Conservation (phyloP, 768 basidiomycete species). For the Hygrocybe coccinea region DNA sequence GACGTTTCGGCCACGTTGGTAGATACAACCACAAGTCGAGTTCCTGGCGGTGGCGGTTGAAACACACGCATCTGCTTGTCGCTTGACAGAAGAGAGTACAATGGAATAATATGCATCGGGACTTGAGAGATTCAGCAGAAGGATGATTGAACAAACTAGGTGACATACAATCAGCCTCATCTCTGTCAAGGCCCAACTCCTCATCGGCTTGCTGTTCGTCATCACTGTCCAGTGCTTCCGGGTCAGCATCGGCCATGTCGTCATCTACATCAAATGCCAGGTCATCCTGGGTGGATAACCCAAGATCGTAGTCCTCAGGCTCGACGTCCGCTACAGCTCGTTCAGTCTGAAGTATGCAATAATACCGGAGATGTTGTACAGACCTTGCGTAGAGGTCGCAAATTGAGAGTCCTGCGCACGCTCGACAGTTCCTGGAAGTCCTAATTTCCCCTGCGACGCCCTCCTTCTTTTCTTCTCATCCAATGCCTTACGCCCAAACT, state of each 20-base stretch:
- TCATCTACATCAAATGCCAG: conserved; percentile 68
- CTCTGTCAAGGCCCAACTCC: conserved; percentile 54
- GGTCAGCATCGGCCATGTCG: conserved; percentile 55
- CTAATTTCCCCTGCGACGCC: conserved; percentile 14
- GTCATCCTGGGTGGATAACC: conserved; percentile 41
- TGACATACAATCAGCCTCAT: conserved; percentile 61
- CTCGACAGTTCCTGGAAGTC: conserved; percentile 20
- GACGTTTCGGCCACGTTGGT: conserved; percentile 98
- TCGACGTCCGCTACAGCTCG: conserved; percentile 60
- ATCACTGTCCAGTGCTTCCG: conserved; percentile 71
- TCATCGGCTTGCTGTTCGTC: conserved; percentile 55
- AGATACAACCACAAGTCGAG: conserved; percentile 86
- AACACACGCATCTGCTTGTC: conserved; percentile 97
- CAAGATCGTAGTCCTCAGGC: conserved; percentile 75
- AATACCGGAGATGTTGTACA: conserved; percentile 2
- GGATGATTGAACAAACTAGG: conserved; percentile 7
- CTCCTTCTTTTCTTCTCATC: conserved; percentile 42
- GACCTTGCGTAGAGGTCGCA: conserved; percentile 44
- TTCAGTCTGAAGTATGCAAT: not conserved
- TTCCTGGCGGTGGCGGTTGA: conserved; percentile 69
- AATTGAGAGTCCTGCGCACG: not conserved
- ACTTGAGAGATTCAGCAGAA: conserved; percentile 39
- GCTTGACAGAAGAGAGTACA: conserved; percentile 88
- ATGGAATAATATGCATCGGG: conserved; percentile 90
- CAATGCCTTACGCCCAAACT: conserved; percentile 65